Conservation (phyloP, 1,139 yeast species). For the Magnusiomyces ingens region DNA sequence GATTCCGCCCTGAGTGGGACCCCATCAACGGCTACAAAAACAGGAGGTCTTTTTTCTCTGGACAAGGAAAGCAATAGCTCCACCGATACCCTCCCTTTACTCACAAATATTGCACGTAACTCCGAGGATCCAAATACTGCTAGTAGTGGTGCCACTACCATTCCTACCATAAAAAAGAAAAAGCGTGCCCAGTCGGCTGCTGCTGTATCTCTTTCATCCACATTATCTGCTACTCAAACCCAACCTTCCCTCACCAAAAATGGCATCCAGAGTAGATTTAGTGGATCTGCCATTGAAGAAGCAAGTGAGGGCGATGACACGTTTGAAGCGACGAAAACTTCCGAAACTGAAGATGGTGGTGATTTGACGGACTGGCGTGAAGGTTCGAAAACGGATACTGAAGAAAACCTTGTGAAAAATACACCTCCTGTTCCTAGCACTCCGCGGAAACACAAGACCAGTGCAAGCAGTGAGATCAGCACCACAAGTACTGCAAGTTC, state of each 20-base stretch:
- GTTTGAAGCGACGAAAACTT: constrained; percentile 6
- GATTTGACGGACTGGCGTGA: constrained; percentile 13
- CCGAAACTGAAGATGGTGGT: constrained; percentile 12
- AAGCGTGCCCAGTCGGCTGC: neutral
- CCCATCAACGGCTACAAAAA: neutral
- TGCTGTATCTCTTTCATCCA: neutral
- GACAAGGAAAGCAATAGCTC: neutral
- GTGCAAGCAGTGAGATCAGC: constrained; percentile 8
- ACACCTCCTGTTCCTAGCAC: constrained; percentile 17
- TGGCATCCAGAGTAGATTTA: neutral
- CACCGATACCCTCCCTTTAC: neutral
- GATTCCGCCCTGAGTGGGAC: neutral
- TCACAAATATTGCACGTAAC: neutral
- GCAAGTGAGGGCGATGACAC: neutral
- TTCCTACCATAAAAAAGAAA: neutral
- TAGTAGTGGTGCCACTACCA: neutral
- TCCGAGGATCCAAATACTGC: neutral
- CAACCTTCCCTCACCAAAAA: neutral
- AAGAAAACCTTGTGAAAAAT: constrained; percentile 5
- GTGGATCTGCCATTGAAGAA: neutral
- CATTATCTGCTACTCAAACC: neutral
- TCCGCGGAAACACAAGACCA: constrained; percentile 9
- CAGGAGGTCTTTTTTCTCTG: neutral
- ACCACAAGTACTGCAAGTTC: neutral
- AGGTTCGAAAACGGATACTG: constrained; percentile 4